Base-by-base conservation (phyloP, 2,329 filamentous ascomycete genomes). In the Chaetomium strumarium region DNA sequence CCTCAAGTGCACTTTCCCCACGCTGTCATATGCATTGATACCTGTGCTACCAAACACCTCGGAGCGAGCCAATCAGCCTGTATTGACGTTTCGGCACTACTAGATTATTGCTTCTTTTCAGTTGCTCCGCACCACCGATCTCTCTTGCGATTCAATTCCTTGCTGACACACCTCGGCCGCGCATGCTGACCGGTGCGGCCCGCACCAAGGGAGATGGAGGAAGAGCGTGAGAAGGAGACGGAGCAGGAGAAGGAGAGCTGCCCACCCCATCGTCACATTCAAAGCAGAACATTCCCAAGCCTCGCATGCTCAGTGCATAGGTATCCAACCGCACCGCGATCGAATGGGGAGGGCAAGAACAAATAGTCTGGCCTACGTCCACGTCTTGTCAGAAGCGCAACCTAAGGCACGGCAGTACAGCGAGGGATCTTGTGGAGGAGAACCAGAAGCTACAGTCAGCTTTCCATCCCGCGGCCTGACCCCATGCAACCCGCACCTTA, bases 11-110 rank as follows among this genome's bases (percentile, higher is more conserved):
- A 40, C 48, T 44, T 51, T 59, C 56, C 55, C 59, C 57, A 58
- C 53, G 48, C 53, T 41, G 34, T 17, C 12, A 31, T 46, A 60
- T 63, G 61, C 60, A 62, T 62, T 63, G 60, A 51, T 61, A 60
- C 58, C 61, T 58, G 60, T 62, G 54, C 53, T 51, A 61, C 61
- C 61, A 60, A 51, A 58, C 56, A 40, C 49, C 16, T 24, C 19
- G 17, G 20, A 41, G 38, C 51, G 36, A 42, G 36, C 60, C 60
- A 61, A 60, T 60, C 54, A 58, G 38, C 20, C 38, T 16, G 4
- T 14, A n/a, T 39, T 31, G 40, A 39, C 42, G 14, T 36, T 33
- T 36, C 19, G 46, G 40, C n/a, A n/a, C n/a, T n/a, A 41, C n/a
- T 45, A 37, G 12, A 39, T 49, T 55, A 46, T 59, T 59, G 56